Percentiles rank a stretch among this genome's conserved stretches.
Evolutionary conservation across 2,329 filamentous ascomycete genomes (phyloP).

Genomic region (Fusarium albosuccineum): DNA sequence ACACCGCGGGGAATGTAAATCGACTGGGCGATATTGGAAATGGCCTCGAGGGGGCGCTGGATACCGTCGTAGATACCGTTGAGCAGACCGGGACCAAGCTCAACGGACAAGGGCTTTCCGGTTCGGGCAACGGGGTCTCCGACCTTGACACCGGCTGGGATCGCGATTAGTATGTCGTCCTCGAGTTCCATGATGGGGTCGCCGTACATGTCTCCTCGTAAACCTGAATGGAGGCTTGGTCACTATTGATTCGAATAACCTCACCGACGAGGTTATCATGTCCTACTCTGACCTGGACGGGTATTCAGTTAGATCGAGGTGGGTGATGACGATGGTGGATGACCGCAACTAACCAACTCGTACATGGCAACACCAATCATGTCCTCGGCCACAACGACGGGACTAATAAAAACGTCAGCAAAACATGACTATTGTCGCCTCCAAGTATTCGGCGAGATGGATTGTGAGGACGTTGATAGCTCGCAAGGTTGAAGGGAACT

Average conservation of each 20-base stretch:
- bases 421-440: slow-evolving; percentile 8
- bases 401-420: slow-evolving; percentile 64
- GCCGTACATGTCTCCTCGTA: slow-evolving; percentile 95
- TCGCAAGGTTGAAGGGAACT: slow-evolving; percentile 48
- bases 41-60: slow-evolving; percentile 91
- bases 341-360: slow-evolving; percentile 79
- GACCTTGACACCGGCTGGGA: slow-evolving; percentile 88
- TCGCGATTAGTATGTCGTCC: slow-evolving; percentile 33
- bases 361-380: slow-evolving; percentile 99
- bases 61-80: slow-evolving; percentile 99
- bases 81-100: slow-evolving; percentile 95
- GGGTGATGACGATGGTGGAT: slow-evolving; percentile 13
- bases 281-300: slow-evolving; percentile 83
- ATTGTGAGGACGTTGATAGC: slow-evolving; percentile 12
- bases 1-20: slow-evolving; percentile 99
- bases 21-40: slow-evolving; percentile 80
- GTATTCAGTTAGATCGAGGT: slow-evolving; percentile 26
- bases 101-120: slow-evolving; percentile 96
- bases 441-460: slow-evolving; percentile 14
- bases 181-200: slow-evolving; percentile 9
- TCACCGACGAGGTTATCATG: slow-evolving; percentile 94
- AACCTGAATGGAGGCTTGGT: slow-evolving; percentile 97
- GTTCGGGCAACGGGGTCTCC: slow-evolving; percentile 93
- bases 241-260: slow-evolving; percentile 96
- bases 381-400: slow-evolving; percentile 96